These are phyloP conservation scores for Acorus calamus DNA, from an alignment of 106 monocot species.

Conservation along the genomic window DNA sequence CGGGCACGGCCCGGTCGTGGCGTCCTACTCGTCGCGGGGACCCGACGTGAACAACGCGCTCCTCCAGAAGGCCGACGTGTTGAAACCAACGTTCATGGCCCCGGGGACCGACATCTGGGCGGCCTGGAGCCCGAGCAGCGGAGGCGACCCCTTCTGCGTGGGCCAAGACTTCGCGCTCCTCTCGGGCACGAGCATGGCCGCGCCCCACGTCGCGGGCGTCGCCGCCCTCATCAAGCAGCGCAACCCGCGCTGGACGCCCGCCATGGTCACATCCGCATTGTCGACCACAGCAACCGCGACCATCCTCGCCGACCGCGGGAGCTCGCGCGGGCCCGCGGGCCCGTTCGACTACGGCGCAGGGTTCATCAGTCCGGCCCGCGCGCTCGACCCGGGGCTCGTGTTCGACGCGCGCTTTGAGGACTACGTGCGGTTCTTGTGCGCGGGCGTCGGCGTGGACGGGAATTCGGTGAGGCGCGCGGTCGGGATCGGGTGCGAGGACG, in stretches of 20 bases:
- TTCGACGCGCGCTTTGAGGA: constrained; percentile 38
- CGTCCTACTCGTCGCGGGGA: constrained; percentile 61
- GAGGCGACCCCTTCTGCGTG: constrained; percentile 9
- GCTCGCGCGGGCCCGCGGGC: neutral
- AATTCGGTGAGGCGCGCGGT: constrained; percentile 39
- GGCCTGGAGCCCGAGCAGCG: constrained; percentile 63
- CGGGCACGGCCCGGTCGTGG: constrained; percentile 32
- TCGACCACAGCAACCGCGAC: constrained; percentile 43
- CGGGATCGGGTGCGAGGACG: constrained; percentile 30
- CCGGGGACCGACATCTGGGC: constrained; percentile 69
- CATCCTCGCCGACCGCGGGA: constrained; percentile 12
- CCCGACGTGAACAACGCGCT: constrained; percentile 52
- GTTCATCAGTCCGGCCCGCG: constrained; percentile 35
- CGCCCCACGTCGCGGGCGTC: constrained; percentile 68
- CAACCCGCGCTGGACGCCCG: constrained; percentile 55
- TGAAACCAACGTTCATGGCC: constrained; percentile 72
- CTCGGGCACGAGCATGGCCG: constrained; percentile 77
- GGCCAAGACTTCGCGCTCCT: constrained; percentile 49
- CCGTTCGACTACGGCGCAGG: too few species aligned
- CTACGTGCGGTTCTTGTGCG: constrained; percentile 61
- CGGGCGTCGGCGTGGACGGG: constrained; percentile 43
- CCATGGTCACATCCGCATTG: constrained; percentile 58
- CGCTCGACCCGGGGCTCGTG: constrained; percentile 58
- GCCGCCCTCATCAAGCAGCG: constrained; percentile 66
- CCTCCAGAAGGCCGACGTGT: constrained; percentile 51